Evolutionary conservation across 176 grass and related monocot genomes (phyloP).

Genomic region (Melocanna baccifera): DNA sequence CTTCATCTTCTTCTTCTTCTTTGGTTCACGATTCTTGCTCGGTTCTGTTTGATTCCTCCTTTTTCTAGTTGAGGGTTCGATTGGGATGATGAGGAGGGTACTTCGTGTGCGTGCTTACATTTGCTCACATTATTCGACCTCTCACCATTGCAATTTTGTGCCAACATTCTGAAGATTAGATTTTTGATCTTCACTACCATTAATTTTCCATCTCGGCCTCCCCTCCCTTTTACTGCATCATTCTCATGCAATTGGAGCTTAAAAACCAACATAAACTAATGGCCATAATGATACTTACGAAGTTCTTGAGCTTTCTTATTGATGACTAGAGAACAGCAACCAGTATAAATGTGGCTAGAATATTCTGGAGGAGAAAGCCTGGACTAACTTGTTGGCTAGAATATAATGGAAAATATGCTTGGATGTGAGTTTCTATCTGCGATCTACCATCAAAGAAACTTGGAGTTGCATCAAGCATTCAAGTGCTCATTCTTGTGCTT

Average conservation of each 20-base stretch:
- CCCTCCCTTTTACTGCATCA: not conserved
- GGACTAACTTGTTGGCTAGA: not conserved
- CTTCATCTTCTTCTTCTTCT: not conserved
- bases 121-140: not conserved
- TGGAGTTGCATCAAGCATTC: conserved; percentile 4
- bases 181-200: not conserved
- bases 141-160: not conserved
- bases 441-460: not conserved
- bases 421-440: conserved; percentile 6
- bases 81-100: not conserved
- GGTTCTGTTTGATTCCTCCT: conserved; percentile 2
- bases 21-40: conserved; percentile 27
- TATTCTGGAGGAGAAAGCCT: not conserved
- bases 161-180: not conserved
- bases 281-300: not conserved
- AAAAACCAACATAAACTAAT: conserved; percentile 27
- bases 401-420: not conserved
- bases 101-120: not conserved
- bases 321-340: not conserved
- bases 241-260: conserved; percentile 8
- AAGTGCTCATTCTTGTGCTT: conserved; percentile 4
- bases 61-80: not conserved
- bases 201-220: not conserved
- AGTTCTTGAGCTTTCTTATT: not conserved
- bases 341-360: not conserved